A percentile compares a stretch with the other conserved stretches of the same genome.
Evolutionary conservation across 1,284 basidiomycete species (phyloP).

Genomic region (Cutaneotrichosporon sp.): DNA sequence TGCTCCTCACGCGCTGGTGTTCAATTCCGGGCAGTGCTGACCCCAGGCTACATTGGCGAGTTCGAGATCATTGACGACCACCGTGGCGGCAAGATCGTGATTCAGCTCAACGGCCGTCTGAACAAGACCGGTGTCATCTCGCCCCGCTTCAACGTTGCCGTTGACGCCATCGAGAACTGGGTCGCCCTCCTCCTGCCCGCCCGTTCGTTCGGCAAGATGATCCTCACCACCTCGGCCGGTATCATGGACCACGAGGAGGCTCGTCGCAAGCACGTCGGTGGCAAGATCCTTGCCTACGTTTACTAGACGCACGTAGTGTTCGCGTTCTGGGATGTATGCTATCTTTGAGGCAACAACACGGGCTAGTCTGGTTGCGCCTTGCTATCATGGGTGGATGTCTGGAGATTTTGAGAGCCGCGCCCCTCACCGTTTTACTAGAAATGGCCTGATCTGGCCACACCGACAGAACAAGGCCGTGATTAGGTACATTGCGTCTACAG

Average conservation of each 20-base stretch:
- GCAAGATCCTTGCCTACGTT: conserved; percentile 53
- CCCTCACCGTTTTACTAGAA: no score
- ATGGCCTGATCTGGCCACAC: no score
- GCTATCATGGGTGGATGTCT: no score
- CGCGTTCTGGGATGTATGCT: conserved; percentile 20
- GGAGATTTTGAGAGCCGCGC: no score
- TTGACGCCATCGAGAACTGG: conserved; percentile 63
- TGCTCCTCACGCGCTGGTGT: no score
- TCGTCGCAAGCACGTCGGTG: conserved; percentile 81
- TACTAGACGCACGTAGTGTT: conserved; percentile 40
- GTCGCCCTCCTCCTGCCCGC: conserved; percentile 89
- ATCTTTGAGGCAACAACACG: no score
- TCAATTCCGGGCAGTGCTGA: neutral
- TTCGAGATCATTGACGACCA: conserved; percentile 99
- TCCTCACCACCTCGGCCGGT: conserved; percentile 91
- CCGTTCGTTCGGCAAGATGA: conserved; percentile 94
- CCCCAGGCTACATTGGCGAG: conserved; percentile 92
- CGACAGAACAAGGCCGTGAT: no score
- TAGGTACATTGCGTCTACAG: no score
- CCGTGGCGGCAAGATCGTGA: conserved; percentile 95
- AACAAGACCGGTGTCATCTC: conserved; percentile 99
- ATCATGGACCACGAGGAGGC: conserved; percentile 99
- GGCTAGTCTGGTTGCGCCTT: no score
- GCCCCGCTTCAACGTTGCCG: conserved; percentile 94
- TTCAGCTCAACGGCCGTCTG: conserved; percentile 95